Evolutionary conservation across 139 green algal genomes (phyloP).

Genomic region (Gonium pectorale): DNA sequence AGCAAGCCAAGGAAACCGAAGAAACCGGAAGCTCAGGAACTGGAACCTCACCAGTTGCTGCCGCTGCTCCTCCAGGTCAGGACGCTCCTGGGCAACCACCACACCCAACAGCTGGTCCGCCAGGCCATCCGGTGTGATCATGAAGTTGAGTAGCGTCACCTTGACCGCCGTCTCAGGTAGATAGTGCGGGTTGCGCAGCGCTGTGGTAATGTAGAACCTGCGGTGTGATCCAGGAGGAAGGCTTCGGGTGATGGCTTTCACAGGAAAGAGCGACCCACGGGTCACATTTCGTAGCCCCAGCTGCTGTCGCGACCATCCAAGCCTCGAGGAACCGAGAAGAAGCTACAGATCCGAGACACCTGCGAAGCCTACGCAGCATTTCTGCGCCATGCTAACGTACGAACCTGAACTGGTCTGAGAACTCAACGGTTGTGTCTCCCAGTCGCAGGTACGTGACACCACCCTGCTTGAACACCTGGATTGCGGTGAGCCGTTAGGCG

Average conservation of each 20-base stretch:
- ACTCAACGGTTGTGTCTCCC: constrained; percentile 81
- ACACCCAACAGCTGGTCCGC: constrained; percentile 84
- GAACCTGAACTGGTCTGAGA: constrained; percentile 72
- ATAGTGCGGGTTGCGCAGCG: constrained; percentile 91
- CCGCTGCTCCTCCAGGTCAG: constrained; percentile 82
- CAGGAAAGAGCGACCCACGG: too few relatives aligned
- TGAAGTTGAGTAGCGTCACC: constrained; percentile 87
- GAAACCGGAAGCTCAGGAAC: too few relatives aligned
- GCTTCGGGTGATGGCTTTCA: too few relatives aligned
- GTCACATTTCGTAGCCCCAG: too few relatives aligned
- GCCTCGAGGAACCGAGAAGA: too few relatives aligned
- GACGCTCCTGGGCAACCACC: constrained; percentile 79
- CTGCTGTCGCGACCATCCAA: too few relatives aligned
- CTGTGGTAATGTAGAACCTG: constrained; percentile 91
- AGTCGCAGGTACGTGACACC: constrained; percentile 78
- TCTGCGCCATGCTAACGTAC: too few relatives aligned
- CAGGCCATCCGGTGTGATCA: constrained; percentile 85
- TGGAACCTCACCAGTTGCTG: constrained; percentile 76
- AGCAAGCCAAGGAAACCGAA: too few relatives aligned
- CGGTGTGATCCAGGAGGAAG: too few relatives aligned
- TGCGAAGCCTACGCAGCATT: too few relatives aligned
- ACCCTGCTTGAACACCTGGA: constrained; percentile 75
- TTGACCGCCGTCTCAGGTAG: constrained; percentile 60
- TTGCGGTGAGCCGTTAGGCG: neutral
- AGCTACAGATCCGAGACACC: too few relatives aligned